Percentiles rank a stretch among this genome's conserved stretches.
These are phyloP conservation scores for Leccinum insolens DNA, from an alignment of 1,284 basidiomycete species.

Conservation along the genomic window DNA sequence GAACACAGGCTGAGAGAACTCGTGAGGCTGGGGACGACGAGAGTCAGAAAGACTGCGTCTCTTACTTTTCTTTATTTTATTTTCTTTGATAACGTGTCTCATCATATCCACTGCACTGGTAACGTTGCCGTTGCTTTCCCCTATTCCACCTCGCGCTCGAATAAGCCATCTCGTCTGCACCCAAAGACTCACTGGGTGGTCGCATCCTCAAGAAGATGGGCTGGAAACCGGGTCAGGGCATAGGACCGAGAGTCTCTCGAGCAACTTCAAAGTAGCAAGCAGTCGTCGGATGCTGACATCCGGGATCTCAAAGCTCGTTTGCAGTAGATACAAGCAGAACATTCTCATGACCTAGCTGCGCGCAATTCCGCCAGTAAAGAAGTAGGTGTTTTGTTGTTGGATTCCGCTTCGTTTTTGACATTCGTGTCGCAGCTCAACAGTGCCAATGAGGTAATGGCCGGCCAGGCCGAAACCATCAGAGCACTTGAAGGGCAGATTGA, in stretches of 20 bases:
- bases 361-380: constrained; percentile 49
- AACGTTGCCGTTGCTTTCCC: background rate
- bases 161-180: constrained; percentile 59
- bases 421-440: constrained; percentile 49
- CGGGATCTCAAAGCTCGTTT: constrained; percentile 45
- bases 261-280: constrained; percentile 53
- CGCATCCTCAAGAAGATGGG: constrained; percentile 88
- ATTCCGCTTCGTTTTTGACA: constrained; percentile 10
- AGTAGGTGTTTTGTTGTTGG: constrained; percentile 40
- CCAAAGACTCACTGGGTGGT: constrained; percentile 64
- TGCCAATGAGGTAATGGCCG: constrained; percentile 42
- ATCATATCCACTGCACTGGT: background rate
- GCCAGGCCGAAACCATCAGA: constrained; percentile 49
- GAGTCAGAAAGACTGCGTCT: constrained; percentile 61
- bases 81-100: background rate
- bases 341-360: constrained; percentile 39
- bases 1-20: constrained; percentile 52
- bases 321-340: constrained; percentile 43
- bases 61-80: background rate
- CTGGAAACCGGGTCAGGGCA: constrained; percentile 89
- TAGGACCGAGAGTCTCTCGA: constrained; percentile 68
- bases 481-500: constrained; percentile 54
- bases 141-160: constrained; percentile 53
- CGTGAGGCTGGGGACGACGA: constrained; percentile 38
- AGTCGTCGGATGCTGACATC: constrained; percentile 51